Conservation (phyloP, 2,329 filamentous ascomycete genomes). For the Pestalotiopsis sp. region DNA sequence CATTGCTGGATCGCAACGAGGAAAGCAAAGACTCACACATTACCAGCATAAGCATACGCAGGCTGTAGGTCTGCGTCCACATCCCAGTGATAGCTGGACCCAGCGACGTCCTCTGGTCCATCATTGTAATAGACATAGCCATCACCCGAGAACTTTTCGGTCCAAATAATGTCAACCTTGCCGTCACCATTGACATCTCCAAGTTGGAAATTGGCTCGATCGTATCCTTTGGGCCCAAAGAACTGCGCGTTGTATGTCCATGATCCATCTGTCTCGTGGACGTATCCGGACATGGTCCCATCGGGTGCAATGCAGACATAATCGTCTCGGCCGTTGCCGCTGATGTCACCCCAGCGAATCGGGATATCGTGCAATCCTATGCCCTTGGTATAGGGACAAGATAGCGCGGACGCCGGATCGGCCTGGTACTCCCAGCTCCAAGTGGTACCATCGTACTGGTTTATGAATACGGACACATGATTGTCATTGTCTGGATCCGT, state of each 20-base stretch:
- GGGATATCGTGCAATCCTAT: conserved; percentile 29
- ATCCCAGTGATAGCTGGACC: conserved; percentile 22
- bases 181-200: conserved; percentile 43
- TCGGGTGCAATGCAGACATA: conserved; percentile 35
- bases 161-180: conserved; percentile 36
- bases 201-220: conserved; percentile 39
- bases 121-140: conserved; percentile 34
- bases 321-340: conserved; percentile 31
- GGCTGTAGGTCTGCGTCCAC: not conserved
- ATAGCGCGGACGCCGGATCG: conserved; percentile 1
- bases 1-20: not conserved
- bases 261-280: conserved; percentile 23
- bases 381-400: conserved; percentile 28
- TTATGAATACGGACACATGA: conserved; percentile 28
- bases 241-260: conserved; percentile 28
- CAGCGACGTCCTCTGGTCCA: conserved; percentile 17
- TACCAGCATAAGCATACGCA: not conserved
- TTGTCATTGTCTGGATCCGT: conserved; percentile 29
- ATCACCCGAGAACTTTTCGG: conserved; percentile 38
- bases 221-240: conserved; percentile 30
- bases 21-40: not conserved
- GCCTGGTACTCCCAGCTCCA: conserved; percentile 16
- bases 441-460: conserved; percentile 20
- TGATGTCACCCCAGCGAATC: conserved; percentile 35
- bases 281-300: conserved; percentile 26